Evolutionary conservation across 1,139 yeast genomes (phyloP), one percentile per base, ranked within the genome.

Genomic region (Debaryomyces coudertii): DNA sequence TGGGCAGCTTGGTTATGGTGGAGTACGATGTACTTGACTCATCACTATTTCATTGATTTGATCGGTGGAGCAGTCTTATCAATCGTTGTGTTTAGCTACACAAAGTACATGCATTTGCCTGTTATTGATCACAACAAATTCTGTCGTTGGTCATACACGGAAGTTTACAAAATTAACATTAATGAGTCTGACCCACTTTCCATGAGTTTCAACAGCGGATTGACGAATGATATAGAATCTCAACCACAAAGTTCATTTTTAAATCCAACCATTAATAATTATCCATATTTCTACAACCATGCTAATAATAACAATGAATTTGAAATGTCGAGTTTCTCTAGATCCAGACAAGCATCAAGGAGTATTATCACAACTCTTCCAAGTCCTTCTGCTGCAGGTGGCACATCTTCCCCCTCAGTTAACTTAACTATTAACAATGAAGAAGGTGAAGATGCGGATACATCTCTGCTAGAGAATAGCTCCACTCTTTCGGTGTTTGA

Each of bases 11-110:
- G 96, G 96, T 79, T 92, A 57, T 92, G 98, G 97, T 92, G 98
- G 98, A 80, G 95, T 42, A 92, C 98, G 15, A 92, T 92, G 98
- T 92, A 92, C 68, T 78, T 92, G 60, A 90, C 97, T 1, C 98
- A 92, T 66, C 98, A 92, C 67, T 92, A 92, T 68, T 92, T 92
- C 63, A 83, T 90, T 52, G 98, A 92, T 64, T 79, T 92, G 49
- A 88, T 88, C 64, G 95, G 93, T 14, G 98, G 98, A 28, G 93
- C 97, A 1, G 79, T 82, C 28, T 71, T 92, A 54, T 82, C 96
- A 0, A 78, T 84, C 52, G 65, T 80, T 11, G 86, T 88, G 37
- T 92, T 88, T 68, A 78, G 80, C 55, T 79, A 84, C 60, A 87
- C 92, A 44, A 85, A 85, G 62, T 83, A 86, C 61, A 80, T 76